Base-by-base conservation (phyloP, 2,329 filamentous ascomycete genomes). In the Tothia fuscella region DNA sequence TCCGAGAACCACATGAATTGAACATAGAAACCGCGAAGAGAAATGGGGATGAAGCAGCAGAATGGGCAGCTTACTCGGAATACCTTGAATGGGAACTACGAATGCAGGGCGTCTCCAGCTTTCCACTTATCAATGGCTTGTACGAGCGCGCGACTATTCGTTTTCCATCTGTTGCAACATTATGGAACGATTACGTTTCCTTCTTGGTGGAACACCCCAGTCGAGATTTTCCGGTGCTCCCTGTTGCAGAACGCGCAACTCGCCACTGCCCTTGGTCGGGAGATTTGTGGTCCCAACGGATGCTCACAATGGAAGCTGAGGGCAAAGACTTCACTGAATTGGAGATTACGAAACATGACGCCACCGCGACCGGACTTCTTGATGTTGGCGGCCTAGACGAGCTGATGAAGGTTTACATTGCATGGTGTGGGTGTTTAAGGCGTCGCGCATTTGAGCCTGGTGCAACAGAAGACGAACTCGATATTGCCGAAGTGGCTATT, bases 211-310 rank as follows among this genome's bases (percentile, higher is more conserved):
- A 67, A 61, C 53, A 53, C 36, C 71, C 65, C 32, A 47, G 5
- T 40, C 44, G 6, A 47, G 51, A 57, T 51, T 59, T 66, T 4
- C 62, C 66, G 7, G 59, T 82, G 28, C 70, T 93, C 7, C 74
- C 84, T 35, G 72, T 89, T 5, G 68, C 93, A 2, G 79, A 86
- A 51, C 76, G 87, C 49, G 87, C 86, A 10, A 91, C 88, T 7
- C 75, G 80, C 32, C 91, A 96, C 60, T 94, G 89, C 51, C 88
- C 91, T 2, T 93, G 87, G 82, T 93, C 87, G 5, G 91, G 91
- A 13, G 72, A 76, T 21, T 70, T 98, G 5, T 98, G 91, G 91
- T 84, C 85, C 5, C 79, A 89, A 49, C 88, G 88, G 49, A 80
- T 98, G 20, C 64, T 95, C 40, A 81, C 79, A 16, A 83, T 86